These are phyloP conservation scores for Puccinia sorghi DNA, from an alignment of 1,284 basidiomycete species.

Conservation along the genomic window DNA sequence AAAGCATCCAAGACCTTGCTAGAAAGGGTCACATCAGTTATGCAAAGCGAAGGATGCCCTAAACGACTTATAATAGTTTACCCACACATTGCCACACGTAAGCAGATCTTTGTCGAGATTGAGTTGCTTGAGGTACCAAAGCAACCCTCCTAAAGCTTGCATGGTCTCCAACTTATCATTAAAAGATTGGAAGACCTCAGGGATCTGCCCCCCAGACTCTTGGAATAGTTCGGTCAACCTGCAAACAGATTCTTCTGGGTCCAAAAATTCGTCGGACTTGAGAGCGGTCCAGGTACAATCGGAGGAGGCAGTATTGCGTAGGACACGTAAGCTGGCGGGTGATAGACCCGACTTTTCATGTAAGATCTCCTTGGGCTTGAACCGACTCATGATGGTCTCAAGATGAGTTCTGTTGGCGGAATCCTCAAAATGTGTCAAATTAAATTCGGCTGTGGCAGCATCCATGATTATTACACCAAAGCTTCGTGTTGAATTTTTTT, in stretches of 20 bases:
- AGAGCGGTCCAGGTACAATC: constrained; percentile 81
- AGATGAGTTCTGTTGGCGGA: constrained; percentile 87
- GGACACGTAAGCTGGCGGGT: constrained; percentile 53
- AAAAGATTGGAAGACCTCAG: constrained; percentile 73
- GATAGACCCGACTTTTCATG: constrained; percentile 74
- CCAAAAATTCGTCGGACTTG: constrained; percentile 74
- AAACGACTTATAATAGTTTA: not conserved
- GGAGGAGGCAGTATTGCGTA: constrained; percentile 54
- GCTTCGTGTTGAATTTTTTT: constrained; percentile 53
- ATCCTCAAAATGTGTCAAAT: constrained; percentile 84
- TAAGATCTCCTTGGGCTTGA: constrained; percentile 88
- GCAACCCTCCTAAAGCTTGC: constrained; percentile 81
- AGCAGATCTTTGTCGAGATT: constrained; percentile 92
- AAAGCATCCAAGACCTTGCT: constrained; percentile 89
- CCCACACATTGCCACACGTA: constrained; percentile 41
- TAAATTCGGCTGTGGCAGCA: constrained; percentile 93
- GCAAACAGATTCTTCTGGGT: constrained; percentile 70
- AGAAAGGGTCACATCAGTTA: not conserved
- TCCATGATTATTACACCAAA: constrained; percentile 96
- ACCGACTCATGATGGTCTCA: constrained; percentile 89
- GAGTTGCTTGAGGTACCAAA: constrained; percentile 84
- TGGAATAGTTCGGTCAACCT: constrained; percentile 69
- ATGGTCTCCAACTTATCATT: constrained; percentile 69
- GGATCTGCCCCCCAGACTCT: constrained; percentile 63
- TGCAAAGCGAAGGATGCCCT: constrained; percentile 69